Evolutionary conservation across 441 rosid species (phyloP), one percentile per base, ranked within the genome.

Genomic region (Gossypium lobatum): DNA sequence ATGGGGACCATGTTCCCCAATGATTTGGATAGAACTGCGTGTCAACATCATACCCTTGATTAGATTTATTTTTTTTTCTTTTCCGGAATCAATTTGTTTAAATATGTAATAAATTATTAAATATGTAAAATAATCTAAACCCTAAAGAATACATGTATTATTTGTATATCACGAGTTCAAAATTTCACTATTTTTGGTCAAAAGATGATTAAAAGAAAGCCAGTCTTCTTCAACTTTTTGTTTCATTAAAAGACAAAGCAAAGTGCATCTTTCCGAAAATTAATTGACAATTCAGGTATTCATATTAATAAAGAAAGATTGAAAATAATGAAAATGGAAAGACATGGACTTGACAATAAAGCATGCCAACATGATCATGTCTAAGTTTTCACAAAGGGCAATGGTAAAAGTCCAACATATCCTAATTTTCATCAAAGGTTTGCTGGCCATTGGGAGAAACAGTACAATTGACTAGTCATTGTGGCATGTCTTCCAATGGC

Each of bases 401-500:
- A 72, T 6, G 45, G 60, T 9, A 23, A 45, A 28, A 39, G 45
- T 55, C 71, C 39, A 66, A 48, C 39, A 10, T 46, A 6, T 70
- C 64, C 59, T 75, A 4, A 26, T 66, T 66, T 25, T 66, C 57
- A 23, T 18, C 28, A 21, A 59, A 26, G 73, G 45, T 39, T 61
- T n/a, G 26, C 45, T 26, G 26, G 71, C 67, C 72, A 61, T 50
- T 72, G 63, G 54, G 54, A 6, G 16, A 66, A 65, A 60, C 74
- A 61, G 18, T 42, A 68, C 52, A 45, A 58, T 60, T 39, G 65
- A 72, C 31, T 9, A 1, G 67, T 54, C 46, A 67, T 39, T 45
- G 26, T 37, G 66, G 37, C 39, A 66, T 34, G 67, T 57, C 59
- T 68, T 62, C 11, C 73, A 17, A 73, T 64, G 71, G 25, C 73